phyloP scores from a whole-genome alignment of 2,329 filamentous ascomycete genomes.

The Cercospora zeae-maydis region DNA sequence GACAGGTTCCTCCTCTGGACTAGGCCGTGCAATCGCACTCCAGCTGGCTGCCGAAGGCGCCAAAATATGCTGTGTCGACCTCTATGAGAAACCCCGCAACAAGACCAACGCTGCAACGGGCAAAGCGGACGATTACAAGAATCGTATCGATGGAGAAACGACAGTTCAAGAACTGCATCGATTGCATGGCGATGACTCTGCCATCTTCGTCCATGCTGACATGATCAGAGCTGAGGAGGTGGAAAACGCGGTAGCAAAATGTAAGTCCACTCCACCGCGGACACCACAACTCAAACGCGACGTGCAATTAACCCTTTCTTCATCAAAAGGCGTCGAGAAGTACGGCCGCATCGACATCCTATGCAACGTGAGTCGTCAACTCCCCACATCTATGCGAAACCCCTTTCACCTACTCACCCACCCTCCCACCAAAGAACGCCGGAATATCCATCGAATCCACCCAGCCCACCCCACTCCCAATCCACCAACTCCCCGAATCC shows the following conservation, averaged over 20 bases:
- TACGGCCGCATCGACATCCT: conserved; percentile 30
- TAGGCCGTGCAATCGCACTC: conserved; percentile 34
- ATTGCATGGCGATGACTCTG: conserved; percentile 18
- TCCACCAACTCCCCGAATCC: conserved; percentile 35
- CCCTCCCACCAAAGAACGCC: conserved; percentile 12
- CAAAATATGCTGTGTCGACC: conserved; percentile 33
- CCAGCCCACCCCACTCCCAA: conserved; percentile 25
- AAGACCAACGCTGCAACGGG: conserved; percentile 30
- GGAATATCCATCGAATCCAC: conserved; percentile 27
- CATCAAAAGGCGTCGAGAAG: conserved; percentile 23
- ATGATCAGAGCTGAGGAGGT: conserved; percentile 33
- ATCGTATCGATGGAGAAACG: conserved; percentile 25
- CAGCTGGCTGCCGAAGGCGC: conserved; percentile 33
- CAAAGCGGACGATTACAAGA: conserved; percentile 34
- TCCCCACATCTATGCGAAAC: neutral
- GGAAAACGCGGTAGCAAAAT: conserved; percentile 15
- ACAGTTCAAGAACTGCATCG: conserved; percentile 19
- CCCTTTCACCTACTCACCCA: too few relatives aligned
- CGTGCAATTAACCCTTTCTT: too few relatives aligned
- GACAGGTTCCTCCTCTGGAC: conserved; percentile 32
- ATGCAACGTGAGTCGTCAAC: neutral
- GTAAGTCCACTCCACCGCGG: neutral
- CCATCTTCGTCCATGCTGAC: conserved; percentile 35
- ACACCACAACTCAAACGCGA: neutral
- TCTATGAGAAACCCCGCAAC: conserved; percentile 31